phyloP scores from a whole-genome alignment of 1,284 basidiomycete species.

The Ceratobasidium sp. region DNA sequence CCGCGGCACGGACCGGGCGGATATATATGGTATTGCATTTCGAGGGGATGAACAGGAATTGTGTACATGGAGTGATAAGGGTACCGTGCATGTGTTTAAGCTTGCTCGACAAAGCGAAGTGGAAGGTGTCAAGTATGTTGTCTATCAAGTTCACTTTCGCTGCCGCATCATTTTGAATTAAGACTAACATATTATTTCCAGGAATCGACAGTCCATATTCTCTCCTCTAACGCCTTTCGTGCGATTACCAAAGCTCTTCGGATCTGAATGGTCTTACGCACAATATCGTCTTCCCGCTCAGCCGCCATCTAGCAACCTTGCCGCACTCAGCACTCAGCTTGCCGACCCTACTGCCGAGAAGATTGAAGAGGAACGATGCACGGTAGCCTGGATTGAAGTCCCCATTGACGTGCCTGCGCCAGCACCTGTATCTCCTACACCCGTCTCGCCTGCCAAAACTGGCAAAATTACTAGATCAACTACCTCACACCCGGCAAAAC shows the following conservation, averaged over 20 bases:
- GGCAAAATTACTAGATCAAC: constrained; percentile 34
- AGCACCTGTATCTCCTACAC: constrained; percentile 20
- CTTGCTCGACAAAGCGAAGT: constrained; percentile 62
- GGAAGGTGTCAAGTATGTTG: constrained; percentile 49
- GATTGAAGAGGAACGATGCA: constrained; percentile 83
- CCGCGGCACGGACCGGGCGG: constrained; percentile 89
- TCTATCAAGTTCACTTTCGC: not conserved
- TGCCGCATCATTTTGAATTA: not conserved
- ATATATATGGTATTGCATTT: constrained; percentile 89
- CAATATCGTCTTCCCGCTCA: constrained; percentile 91
- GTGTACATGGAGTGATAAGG: constrained; percentile 96
- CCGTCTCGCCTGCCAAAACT: constrained; percentile 7
- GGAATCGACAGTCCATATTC: constrained; percentile 84
- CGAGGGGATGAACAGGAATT: constrained; percentile 82
- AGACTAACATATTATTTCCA: constrained; percentile 53
- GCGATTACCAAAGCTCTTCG: constrained; percentile 91
- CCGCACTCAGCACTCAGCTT: constrained; percentile 64
- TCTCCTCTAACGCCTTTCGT: constrained; percentile 81
- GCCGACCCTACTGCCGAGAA: constrained; percentile 69
- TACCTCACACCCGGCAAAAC: constrained; percentile 29
- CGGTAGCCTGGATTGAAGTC: constrained; percentile 84
- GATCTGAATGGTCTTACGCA: constrained; percentile 93
- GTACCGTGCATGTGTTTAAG: constrained; percentile 92
- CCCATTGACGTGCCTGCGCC: constrained; percentile 54
- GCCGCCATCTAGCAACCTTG: constrained; percentile 81